Percentiles rank a stretch among this genome's conserved stretches.
Conservation (phyloP, 2,329 filamentous ascomycete genomes). For the Penicillium sp. region DNA sequence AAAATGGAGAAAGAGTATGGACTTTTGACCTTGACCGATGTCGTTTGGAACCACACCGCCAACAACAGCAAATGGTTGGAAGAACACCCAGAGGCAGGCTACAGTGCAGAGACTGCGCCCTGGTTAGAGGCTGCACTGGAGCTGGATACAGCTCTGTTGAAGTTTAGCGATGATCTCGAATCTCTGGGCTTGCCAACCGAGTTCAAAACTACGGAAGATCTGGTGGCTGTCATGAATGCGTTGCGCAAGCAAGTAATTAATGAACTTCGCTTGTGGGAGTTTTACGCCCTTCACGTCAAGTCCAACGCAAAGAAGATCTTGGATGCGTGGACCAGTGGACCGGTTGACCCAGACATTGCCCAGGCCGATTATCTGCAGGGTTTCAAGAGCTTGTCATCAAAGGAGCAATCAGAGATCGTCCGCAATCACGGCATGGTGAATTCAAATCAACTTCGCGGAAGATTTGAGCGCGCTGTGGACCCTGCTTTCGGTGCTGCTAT, state of each 20-base stretch:
- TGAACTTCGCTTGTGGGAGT: slow-evolving; percentile 85
- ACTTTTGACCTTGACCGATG: slow-evolving; percentile 85
- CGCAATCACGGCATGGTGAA: slow-evolving; percentile 69
- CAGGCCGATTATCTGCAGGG: slow-evolving; percentile 41
- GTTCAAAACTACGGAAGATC: slow-evolving; percentile 68
- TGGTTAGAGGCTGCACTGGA: slow-evolving; percentile 67
- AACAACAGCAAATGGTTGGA: slow-evolving; percentile 93
- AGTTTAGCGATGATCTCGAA: slow-evolving; percentile 63
- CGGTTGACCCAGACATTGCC: slow-evolving; percentile 13
- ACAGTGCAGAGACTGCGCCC: slow-evolving; percentile 88
- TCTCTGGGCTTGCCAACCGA: slow-evolving; percentile 73
- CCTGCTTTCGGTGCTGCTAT: slow-evolving; percentile 69
- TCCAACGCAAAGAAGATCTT: slow-evolving; percentile 67
- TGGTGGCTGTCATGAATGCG: slow-evolving; percentile 78
- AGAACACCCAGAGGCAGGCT: slow-evolving; percentile 91
- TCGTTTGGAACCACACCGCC: slow-evolving; percentile 97
- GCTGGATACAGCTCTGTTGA: slow-evolving; percentile 71
- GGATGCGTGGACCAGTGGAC: slow-evolving; percentile 64
- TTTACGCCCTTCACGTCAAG: slow-evolving; percentile 80
- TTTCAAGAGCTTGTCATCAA: slow-evolving; percentile 56
- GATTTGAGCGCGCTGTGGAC: slow-evolving; percentile 71
- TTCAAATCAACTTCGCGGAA: slow-evolving; percentile 73
- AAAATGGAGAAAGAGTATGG: slow-evolving; percentile 84
- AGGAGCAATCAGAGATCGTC: slow-evolving; percentile 61
- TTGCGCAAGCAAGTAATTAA: slow-evolving; percentile 79